These are phyloP conservation scores for Pseudogymnoascus sp. DNA, from an alignment of 2,329 filamentous ascomycete species.

Conservation along the genomic window DNA sequence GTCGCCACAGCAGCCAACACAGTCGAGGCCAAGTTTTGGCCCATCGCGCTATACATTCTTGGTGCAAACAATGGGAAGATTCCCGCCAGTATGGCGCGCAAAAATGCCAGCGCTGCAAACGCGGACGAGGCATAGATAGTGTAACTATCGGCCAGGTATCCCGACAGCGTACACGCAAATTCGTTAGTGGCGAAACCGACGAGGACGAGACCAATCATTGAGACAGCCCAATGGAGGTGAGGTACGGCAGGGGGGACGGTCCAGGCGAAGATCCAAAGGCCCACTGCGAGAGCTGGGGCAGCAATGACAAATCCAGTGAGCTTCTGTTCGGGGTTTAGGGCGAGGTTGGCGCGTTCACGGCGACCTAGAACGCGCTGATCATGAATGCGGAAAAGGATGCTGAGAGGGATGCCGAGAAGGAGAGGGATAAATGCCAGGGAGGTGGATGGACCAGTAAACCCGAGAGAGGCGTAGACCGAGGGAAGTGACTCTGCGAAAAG, in stretches of 20 bases:
- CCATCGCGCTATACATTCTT: slow-evolving; percentile 36
- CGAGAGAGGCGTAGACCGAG: slow-evolving; percentile 35
- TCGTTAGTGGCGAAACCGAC: slow-evolving; percentile 45
- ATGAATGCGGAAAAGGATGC: slow-evolving; percentile 38
- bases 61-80: slow-evolving; percentile 37
- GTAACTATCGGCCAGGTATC: slow-evolving; percentile 42
- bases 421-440: slow-evolving; percentile 39
- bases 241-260: slow-evolving; percentile 39
- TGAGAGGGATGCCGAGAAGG: slow-evolving; percentile 36
- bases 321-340: slow-evolving; percentile 41
- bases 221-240: slow-evolving; percentile 35
- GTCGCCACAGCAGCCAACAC: slow-evolving; percentile 38
- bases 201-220: slow-evolving; percentile 36
- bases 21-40: slow-evolving; percentile 35
- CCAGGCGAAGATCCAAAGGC: slow-evolving; percentile 42
- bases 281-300: slow-evolving; percentile 37
- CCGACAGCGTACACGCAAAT: slow-evolving; percentile 35
- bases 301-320: slow-evolving; percentile 42
- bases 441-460: slow-evolving; percentile 31
- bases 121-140: slow-evolving; percentile 40
- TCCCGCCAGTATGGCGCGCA: slow-evolving; percentile 36
- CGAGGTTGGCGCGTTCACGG: slow-evolving; percentile 19
- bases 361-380: slow-evolving; percentile 34
- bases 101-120: slow-evolving; percentile 37
- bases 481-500: slow-evolving; percentile 41